Evolutionary conservation across 2,329 filamentous ascomycete genomes (phyloP).

Genomic region (Alternaria hordeiaustralica): DNA sequence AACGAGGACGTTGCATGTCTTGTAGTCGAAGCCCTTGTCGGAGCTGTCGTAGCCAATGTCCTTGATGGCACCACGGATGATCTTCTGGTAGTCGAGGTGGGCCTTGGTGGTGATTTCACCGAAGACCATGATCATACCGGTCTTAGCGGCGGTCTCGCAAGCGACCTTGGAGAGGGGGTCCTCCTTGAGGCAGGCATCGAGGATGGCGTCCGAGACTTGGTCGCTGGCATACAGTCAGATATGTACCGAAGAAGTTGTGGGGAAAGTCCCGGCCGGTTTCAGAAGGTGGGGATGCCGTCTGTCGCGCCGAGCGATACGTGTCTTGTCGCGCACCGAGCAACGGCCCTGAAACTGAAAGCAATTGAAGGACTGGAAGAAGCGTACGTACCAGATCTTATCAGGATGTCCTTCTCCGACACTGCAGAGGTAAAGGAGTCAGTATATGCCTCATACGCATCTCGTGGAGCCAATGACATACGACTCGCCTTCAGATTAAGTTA

Average conservation of each 20-base stretch:
- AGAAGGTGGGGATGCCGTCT: background rate
- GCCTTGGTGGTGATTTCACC: slow-evolving; percentile 96
- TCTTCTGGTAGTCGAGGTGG: slow-evolving; percentile 95
- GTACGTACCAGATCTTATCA: slow-evolving; percentile 82
- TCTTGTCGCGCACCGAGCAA: slow-evolving; percentile 1
- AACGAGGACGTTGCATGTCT: slow-evolving; percentile 97
- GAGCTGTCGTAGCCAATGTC: slow-evolving; percentile 99
- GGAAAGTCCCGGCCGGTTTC: background rate
- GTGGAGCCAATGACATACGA: no score
- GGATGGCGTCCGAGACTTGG: slow-evolving; percentile 97
- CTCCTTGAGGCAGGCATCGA: slow-evolving; percentile 94
- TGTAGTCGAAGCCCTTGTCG: slow-evolving; percentile 99
- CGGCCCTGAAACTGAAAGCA: background rate
- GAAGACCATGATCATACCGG: slow-evolving; percentile 91
- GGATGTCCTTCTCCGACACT: slow-evolving; percentile 70
- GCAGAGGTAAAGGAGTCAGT: no score
- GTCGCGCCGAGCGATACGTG: slow-evolving; percentile 2
- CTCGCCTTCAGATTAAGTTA: no score
- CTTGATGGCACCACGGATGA: slow-evolving; percentile 93
- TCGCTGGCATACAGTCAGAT: slow-evolving; percentile 62
- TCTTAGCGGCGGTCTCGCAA: slow-evolving; percentile 99
- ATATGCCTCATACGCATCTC: no score
- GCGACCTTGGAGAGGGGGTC: slow-evolving; percentile 98
- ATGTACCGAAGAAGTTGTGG: background rate
- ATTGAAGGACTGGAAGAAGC: background rate